A percentile compares a stretch with the other conserved stretches of the same genome.
These are phyloP conservation scores for Rutstroemia sp. DNA, from an alignment of 2,329 filamentous ascomycete genomes.

Conservation along the genomic window DNA sequence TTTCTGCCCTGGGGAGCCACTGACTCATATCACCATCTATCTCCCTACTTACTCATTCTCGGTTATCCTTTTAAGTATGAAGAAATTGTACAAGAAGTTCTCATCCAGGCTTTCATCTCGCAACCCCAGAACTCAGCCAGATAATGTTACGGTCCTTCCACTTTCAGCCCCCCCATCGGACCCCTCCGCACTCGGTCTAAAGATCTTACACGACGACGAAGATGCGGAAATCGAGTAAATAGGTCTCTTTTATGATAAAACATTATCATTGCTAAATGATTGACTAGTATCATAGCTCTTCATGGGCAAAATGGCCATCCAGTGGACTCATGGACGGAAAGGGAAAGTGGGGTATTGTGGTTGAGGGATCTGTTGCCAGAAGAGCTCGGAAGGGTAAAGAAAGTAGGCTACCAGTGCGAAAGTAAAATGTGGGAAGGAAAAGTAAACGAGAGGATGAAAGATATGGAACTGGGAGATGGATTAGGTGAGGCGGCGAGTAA, in stretches of 20 bases:
- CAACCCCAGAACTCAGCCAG: background rate
- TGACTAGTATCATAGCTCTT: conserved; percentile 5
- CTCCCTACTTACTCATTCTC: too few relatives aligned
- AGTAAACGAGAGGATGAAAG: background rate
- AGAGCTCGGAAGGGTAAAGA: background rate
- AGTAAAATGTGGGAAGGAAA: background rate
- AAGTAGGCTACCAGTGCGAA: background rate
- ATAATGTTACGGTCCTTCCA: too few relatives aligned
- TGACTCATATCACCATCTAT: too few relatives aligned
- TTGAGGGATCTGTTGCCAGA: conserved; percentile 2
- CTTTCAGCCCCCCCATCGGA: background rate
- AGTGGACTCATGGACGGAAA: conserved; percentile 1
- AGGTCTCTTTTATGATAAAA: too few relatives aligned
- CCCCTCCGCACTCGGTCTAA: background rate
- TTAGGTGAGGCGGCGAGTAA: background rate
- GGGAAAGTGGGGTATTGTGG: background rate
- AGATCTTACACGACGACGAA: background rate
- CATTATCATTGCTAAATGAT: background rate
- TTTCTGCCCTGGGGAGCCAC: too few relatives aligned
- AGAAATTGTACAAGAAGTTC: background rate
- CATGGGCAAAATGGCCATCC: conserved; percentile 4
- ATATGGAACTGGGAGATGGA: too few relatives aligned
- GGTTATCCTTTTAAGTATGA: background rate
- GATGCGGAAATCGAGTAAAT: conserved; percentile 5
- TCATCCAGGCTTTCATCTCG: background rate